Evolutionary conservation across 371 early-diverging fungal genomes (phyloP).

Genomic region (Fennellomyces sp.): DNA sequence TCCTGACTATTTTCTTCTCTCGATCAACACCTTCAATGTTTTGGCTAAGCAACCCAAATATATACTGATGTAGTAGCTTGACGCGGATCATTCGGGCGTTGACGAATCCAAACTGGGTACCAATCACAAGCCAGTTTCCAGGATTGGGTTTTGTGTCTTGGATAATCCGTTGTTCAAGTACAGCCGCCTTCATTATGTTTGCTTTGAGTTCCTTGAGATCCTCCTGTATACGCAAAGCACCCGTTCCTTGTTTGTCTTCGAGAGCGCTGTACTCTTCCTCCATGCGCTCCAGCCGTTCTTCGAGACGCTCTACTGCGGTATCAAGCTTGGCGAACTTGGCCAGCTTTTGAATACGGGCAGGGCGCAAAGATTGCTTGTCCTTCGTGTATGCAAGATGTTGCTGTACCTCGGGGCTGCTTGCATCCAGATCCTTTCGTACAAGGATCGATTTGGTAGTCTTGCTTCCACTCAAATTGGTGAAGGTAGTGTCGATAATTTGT

Average conservation of each 20-base stretch:
- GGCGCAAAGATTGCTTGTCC: conserved; percentile 6
- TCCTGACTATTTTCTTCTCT: conserved; percentile 10
- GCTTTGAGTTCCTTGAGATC: conserved; percentile 4
- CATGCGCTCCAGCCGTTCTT: conserved; percentile 30
- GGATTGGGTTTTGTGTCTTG: neutral
- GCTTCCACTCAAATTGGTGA: conserved; percentile 9
- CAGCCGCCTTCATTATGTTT: conserved; percentile 3
- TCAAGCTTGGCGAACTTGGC: conserved; percentile 4
- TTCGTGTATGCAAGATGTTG: conserved; percentile 7
- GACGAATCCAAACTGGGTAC: conserved; percentile 50
- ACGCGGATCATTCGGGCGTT: conserved; percentile 40
- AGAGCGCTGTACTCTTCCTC: conserved; percentile 8
- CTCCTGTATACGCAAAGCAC: conserved; percentile 12
- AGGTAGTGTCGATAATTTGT: neutral
- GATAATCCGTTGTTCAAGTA: neutral
- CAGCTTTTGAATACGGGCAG: neutral
- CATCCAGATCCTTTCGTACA: conserved; percentile 19
- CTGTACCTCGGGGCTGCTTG: conserved; percentile 20
- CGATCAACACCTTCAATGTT: conserved; percentile 15
- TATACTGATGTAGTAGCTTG: conserved; percentile 41
- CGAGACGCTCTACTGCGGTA: conserved; percentile 22
- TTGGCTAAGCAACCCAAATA: conserved; percentile 22
- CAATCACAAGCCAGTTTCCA: conserved; percentile 34
- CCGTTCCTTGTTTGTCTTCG: neutral
- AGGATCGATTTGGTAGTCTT: neutral